These are phyloP conservation scores for Marasmius fiardii DNA, from an alignment of 1,284 basidiomycete genomes.

Conservation along the genomic window DNA sequence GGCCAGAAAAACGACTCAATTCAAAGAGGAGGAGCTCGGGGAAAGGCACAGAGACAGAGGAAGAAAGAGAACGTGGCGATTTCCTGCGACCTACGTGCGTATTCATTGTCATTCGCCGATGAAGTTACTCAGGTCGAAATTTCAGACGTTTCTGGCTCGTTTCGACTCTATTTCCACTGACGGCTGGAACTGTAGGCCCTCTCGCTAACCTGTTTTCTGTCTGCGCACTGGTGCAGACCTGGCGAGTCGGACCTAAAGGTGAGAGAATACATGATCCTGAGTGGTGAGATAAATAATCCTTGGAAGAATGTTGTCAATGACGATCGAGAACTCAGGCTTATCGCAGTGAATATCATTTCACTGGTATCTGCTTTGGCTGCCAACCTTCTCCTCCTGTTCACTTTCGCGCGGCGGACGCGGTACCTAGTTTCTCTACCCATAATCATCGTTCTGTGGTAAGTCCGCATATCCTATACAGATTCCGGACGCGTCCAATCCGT, in stretches of 20 bases:
- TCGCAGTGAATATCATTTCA: constrained; percentile 26
- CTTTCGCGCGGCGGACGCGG: constrained; percentile 31
- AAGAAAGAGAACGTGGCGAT: background rate
- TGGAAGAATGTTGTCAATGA: too few species aligned
- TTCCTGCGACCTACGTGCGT: background rate
- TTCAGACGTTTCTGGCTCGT: constrained; percentile 36
- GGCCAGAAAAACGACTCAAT: too few species aligned
- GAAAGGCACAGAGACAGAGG: background rate
- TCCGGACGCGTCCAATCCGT: background rate
- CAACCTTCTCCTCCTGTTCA: constrained; percentile 32
- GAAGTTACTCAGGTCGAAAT: background rate
- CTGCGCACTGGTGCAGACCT: constrained; percentile 30
- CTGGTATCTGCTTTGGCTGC: constrained; percentile 29
- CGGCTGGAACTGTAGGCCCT: constrained; percentile 36
- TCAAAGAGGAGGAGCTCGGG: too few species aligned
- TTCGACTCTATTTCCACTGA: constrained; percentile 34
- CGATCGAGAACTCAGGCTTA: constrained; percentile 14
- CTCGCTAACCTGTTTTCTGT: constrained; percentile 35
- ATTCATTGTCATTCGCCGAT: background rate
- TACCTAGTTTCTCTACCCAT: constrained; percentile 32
- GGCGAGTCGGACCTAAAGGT: constrained; percentile 24
- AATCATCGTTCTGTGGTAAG: constrained; percentile 33
- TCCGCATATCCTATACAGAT: background rate
- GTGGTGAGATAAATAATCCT: constrained; percentile 13
- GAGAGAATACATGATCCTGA: constrained; percentile 24